These are phyloP conservation scores for Sporothrix brunneoviolacea DNA, from an alignment of 2,329 filamentous ascomycete genomes.

Conservation along the genomic window DNA sequence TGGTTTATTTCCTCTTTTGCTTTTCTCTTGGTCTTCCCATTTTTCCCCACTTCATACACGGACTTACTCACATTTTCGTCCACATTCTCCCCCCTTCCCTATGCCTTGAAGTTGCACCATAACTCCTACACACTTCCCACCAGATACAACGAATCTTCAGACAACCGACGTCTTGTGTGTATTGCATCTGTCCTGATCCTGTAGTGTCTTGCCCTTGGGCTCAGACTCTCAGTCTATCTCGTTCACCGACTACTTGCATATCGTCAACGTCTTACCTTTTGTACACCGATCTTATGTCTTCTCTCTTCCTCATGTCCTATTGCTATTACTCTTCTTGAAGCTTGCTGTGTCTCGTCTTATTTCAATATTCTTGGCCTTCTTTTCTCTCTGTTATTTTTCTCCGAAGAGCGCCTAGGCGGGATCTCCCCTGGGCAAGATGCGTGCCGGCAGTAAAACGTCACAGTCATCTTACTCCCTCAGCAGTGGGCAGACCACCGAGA, in stretches of 20 bases:
- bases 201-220: too few relatives aligned
- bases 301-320: neutral
- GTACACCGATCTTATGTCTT: neutral
- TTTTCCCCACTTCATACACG: too few relatives aligned
- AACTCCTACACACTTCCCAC: neutral
- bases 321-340: neutral
- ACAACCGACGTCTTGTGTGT: slow-evolving; percentile 3
- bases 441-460: neutral
- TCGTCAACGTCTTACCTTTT: slow-evolving; percentile 3
- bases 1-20: too few relatives aligned
- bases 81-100: neutral
- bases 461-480: slow-evolving; percentile 13
- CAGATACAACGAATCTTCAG: neutral
- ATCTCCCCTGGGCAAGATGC: neutral
- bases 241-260: neutral
- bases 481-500: slow-evolving; percentile 14
- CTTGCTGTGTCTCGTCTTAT: neutral
- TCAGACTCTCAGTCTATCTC: too few relatives aligned
- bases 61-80: neutral
- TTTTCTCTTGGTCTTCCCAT: too few relatives aligned
- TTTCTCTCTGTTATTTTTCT: neutral
- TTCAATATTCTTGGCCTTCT: neutral
- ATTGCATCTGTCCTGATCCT: neutral
- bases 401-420: too few relatives aligned
- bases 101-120: neutral